Evolutionary conservation across 148 eudicot genomes (phyloP).

Genomic region (Amaranthus cruentus): DNA sequence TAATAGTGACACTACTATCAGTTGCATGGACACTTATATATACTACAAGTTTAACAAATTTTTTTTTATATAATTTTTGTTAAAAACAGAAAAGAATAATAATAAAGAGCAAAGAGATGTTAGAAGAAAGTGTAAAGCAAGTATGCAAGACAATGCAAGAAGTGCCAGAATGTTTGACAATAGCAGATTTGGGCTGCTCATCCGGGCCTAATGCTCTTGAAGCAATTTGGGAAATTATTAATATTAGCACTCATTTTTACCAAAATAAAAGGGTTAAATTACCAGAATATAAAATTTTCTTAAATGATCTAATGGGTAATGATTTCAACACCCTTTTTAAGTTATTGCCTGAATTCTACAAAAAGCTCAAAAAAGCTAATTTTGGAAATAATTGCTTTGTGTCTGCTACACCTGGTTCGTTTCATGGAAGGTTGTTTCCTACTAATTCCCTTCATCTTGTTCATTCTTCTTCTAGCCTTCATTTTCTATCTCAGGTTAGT

Average conservation of each 20-base stretch:
- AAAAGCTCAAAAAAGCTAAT: background rate
- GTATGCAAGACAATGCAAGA: background rate
- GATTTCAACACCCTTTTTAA: conserved; percentile 10
- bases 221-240: conserved; percentile 4
- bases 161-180: background rate
- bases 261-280: background rate
- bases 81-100: background rate
- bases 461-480: conserved; percentile 10
- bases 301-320: conserved; percentile 7
- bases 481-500: background rate
- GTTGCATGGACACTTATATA: too few relatives aligned
- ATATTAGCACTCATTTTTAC: background rate
- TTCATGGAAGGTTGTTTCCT: conserved; percentile 2
- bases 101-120: background rate
- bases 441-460: conserved; percentile 3
- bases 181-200: conserved; percentile 7
- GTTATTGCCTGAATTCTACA: background rate
- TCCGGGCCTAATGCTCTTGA: conserved; percentile 4
- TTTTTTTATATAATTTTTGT: too few relatives aligned
- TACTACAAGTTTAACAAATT: too few relatives aligned
- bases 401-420: background rate
- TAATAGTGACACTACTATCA: too few relatives aligned
- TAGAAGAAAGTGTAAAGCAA: background rate
- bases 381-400: background rate
- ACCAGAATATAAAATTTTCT: background rate